Evolutionary conservation across 441 rosid species (phyloP), one percentile per base, ranked within the genome.

Genomic region (Theobroma grandiflorum): DNA sequence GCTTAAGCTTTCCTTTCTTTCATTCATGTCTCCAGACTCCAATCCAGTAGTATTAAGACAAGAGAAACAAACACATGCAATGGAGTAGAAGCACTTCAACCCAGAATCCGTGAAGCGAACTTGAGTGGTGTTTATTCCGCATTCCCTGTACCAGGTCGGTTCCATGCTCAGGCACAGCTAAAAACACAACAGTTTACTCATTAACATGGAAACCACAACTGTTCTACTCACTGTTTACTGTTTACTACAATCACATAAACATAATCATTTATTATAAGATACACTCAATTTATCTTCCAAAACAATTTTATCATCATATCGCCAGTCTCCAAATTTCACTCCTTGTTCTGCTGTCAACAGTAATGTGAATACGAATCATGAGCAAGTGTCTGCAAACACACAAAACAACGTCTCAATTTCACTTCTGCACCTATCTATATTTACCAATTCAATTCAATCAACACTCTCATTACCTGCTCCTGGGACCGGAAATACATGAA

Each of bases 401-500:
- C 31, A 65, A 85, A 68, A 50, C 15, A 66, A 18, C n/a, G 64
- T 5, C 4, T 7, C 4, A 16, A 35, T 31, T 71, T 75, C 64
- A 72, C 80, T 74, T 38, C 15, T 18, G 74, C 33, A 18, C 50
- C 37, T 35, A 6, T 1, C 14, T 52, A 42, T 43, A 20, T 43
- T 9, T 37, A 78, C 47, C 62, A 38, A 42, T 57, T 66, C 45
- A n/a, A 45, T 57, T 66, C 45, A n/a, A 45, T 57, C 50, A 73
- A 55, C 65, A 55, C 65, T 49, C 12, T 14, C 20, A 26, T 42
- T 86, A 96, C 99, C 99, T 93, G 99, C 85, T 94, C 96, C 84
- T 96, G 96, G 2, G 98, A 91, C 26, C 88, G 94, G 90, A 96
- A 94, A 88, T 92, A 96, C 96, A 92, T 91, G 92, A 92, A 96